Evolutionary conservation across 2,329 filamentous ascomycete species (phyloP), one percentile per base, ranked within the genome.

Genomic region (Aschersonia sp.): DNA sequence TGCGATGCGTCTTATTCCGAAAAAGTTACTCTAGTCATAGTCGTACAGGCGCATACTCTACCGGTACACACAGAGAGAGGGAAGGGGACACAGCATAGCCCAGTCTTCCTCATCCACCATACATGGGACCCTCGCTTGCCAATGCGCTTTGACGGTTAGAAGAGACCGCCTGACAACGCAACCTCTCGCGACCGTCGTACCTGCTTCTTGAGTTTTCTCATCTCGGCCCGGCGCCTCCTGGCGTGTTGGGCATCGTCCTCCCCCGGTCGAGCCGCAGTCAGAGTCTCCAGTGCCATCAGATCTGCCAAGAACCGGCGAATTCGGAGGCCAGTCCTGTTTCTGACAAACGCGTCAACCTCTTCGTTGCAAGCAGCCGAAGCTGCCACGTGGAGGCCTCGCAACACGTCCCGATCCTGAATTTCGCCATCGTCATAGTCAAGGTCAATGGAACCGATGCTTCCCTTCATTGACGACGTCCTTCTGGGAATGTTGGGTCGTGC

Each of bases 311-410:
- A 76, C 6, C 68, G 68, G 35, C 76, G 68, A 43, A 79, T 68
- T 11, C 71, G 63, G 30, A 76, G 55, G 0, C 76, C 76, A 0
- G 73, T 78, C 51, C 68, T 67, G 29, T 69, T 61, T 31, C 67
- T 63, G 47, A 80, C 71, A 57, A 70, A 70, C 0, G 66, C 65
- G 55, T 79, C 74, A 2, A 78, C 67, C 37, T 68, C 61, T 48
- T 74, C 68, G 48, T 79, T 70, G 45, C 74, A 76, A 5, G 75
- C 75, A 9, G 76, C 76, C 5, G 71, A 71, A 32, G 73, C 68
- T 5, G 74, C 75, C 40, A 79, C 68, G 50, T 73, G 71, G 9
- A 80, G 60, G 0, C 76, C 76, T 46, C 68, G 65, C 45, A 79
- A 65, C 4, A 79, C 69, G 54, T 76, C 72, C 43, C 67, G 64